A percentile compares a stretch with the other conserved stretches of the same genome.
Conservation (phyloP, 192 early-diverging fungal species). For the Gonapodya sp. region DNA sequence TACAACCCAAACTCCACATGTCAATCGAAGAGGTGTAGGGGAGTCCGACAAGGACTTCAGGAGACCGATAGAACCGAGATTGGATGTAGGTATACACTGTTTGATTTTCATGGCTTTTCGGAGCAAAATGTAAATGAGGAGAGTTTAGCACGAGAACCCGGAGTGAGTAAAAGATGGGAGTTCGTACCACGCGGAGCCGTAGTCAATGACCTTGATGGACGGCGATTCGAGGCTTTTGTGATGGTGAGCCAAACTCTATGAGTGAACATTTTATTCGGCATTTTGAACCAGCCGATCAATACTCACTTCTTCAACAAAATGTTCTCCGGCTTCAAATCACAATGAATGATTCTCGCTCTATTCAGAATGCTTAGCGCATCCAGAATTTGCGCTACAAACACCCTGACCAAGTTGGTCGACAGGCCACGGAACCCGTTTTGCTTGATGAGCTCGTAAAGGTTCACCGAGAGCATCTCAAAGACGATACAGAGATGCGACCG, state of each 20-base stretch:
- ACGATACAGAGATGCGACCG: slow-evolving; percentile 88
- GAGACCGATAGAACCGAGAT: slow-evolving; percentile 92
- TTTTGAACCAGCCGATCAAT: too few relatives aligned
- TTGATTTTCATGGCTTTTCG: slow-evolving; percentile 62
- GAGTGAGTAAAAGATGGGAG: too few relatives aligned
- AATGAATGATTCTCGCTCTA: slow-evolving; percentile 87
- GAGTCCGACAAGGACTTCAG: slow-evolving; percentile 89
- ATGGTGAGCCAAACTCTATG: background rate
- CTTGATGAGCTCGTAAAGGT: slow-evolving; percentile 96
- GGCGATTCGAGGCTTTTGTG: slow-evolving; percentile 69
- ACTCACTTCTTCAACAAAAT: slow-evolving; percentile 77
- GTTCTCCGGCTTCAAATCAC: slow-evolving; percentile 98
- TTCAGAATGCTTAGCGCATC: slow-evolving; percentile 80
- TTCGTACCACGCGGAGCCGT: slow-evolving; percentile 76
- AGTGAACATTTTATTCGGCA: background rate
- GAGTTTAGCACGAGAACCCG: too few relatives aligned
- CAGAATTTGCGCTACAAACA: slow-evolving; percentile 88
- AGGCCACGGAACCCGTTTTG: slow-evolving; percentile 94
- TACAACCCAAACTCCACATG: slow-evolving; percentile 98
- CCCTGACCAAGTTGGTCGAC: slow-evolving; percentile 83
- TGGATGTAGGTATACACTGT: slow-evolving; percentile 98
- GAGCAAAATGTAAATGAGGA: background rate
- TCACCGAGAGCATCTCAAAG: slow-evolving; percentile 95
- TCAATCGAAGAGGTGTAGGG: slow-evolving; percentile 91
- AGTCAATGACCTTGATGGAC: slow-evolving; percentile 95